Conservation (phyloP, 23 red algal species). For the Gracilaria domingensis region DNA sequence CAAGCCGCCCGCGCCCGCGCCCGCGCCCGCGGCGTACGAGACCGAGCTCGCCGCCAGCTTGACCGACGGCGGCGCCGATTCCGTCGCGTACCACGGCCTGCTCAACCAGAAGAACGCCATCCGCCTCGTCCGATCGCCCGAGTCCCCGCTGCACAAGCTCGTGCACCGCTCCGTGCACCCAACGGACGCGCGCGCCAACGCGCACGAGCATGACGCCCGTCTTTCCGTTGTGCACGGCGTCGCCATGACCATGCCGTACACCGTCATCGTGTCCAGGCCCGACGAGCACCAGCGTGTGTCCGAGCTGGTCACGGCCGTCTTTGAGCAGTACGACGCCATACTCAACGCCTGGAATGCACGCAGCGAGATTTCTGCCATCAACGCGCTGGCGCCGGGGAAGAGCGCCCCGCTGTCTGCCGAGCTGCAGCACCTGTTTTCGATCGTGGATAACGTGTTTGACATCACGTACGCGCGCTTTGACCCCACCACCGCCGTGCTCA, state of each 20-base stretch:
- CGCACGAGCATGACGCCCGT: background rate
- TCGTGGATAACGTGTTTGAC: slow-evolving; percentile 33
- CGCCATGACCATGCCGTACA: slow-evolving; percentile 81
- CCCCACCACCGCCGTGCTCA: slow-evolving; percentile 62
- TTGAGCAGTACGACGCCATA: slow-evolving; percentile 30
- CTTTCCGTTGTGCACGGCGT: slow-evolving; percentile 34
- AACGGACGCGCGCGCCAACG: background rate
- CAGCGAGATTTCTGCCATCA: slow-evolving; percentile 49
- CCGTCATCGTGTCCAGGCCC: slow-evolving; percentile 51
- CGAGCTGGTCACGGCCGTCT: slow-evolving; percentile 25
- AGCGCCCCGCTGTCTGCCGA: slow-evolving; percentile 19
- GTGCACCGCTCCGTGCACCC: background rate
- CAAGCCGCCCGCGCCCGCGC: background rate
- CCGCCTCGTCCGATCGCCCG: background rate
- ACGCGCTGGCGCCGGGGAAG: slow-evolving; percentile 35
- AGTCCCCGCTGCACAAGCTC: slow-evolving; percentile 1
- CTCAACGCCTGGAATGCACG: slow-evolving; percentile 62
- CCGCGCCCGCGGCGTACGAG: slow-evolving; percentile 6
- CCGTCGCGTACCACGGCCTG: slow-evolving; percentile 45
- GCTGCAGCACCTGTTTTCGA: slow-evolving; percentile 44
- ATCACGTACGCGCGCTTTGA: slow-evolving; percentile 72
- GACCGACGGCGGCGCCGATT: background rate
- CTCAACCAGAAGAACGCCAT: background rate
- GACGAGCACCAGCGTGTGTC: background rate
- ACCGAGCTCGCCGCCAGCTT: slow-evolving; percentile 48